Base-by-base conservation (phyloP, 2,329 filamentous ascomycete genomes). In the Penicillium hesseltinei region DNA sequence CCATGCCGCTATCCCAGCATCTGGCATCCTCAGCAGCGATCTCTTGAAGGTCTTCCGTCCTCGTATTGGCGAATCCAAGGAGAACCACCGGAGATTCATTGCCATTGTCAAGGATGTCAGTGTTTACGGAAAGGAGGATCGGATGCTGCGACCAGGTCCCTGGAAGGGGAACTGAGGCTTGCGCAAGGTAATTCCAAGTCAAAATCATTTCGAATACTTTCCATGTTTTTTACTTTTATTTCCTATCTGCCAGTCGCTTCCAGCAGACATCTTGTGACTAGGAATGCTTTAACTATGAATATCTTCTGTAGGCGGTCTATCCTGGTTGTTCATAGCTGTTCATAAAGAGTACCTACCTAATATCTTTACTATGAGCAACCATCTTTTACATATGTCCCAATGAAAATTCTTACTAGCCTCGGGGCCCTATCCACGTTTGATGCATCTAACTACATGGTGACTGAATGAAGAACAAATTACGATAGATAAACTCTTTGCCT, bases 1-100 rank as follows among this genome's bases (percentile, higher is more conserved):
- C 31, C 73, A 78, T 60, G 76, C 77, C 13, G 73, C 76, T 1
- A 80, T 81, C 42, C 79, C 79, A 1, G 62, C 72, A 5, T 71
- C 71, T 9, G 79, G 79, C 15, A 81, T 81, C 35, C 62, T 71
- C 6, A 78, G 77, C 52, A 73, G 69, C 49, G 77, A 79, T 51
- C 63, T 81, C 13, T 68, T 80, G 36, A 75, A 69, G 36, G 69
- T 75, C 6, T 80, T 79, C 65, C 74, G 75, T 39, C 69, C 71
- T 45, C 73, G 76, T 25, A 73, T 78, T 51, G 75, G 75, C 15
- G 73, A 75, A 33, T 73, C 72, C 4, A 75, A 72, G 56, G 74
- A 76, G 29, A 77, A 77, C 43, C 74, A 77, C 56, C 67, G 69
- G 13, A 65, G 66, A 38, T 78, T 78, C 56, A 78, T 78, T 53